Evolutionary conservation across 306 rosid genomes (phyloP), one percentile per base, ranked within the genome.

Genomic region (Arachis hypogaea): DNA sequence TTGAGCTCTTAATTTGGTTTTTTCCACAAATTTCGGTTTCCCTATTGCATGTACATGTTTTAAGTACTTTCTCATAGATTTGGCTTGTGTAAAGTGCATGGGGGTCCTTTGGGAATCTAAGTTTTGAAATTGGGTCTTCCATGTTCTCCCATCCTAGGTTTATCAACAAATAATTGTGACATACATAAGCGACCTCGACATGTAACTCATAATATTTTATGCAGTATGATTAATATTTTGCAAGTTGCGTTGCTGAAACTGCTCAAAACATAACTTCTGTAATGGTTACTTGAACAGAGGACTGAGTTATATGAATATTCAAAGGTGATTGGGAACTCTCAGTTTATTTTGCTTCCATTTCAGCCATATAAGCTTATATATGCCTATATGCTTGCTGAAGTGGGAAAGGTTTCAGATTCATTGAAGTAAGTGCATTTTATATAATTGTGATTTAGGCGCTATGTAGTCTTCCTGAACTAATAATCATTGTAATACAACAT

Each of bases 221-320:
- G 61, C 47, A 59, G 43, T 62, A 30, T 68, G 41, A 58, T 60
- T 64, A 57, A 57, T 46, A 12, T 59, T 66, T 55, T 51, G 28
- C 59, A 42, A 49, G 66, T 41, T 52, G 38, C 64, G 59, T 69
- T 69, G n/a, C 51, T 7, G 55, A 40, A 44, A 11, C 7, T 70
- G 40, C 47, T 58, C 72, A 16, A 16, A 74, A 71, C 82, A 65
- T 63, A 77, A 54, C 70, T 69, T 56, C 49, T 52, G 49, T 62
- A 18, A 74, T 78, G 75, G 57, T 58, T 74, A 73, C 47, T 60
- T 85, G 81, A 82, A 64, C 96, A 93, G 98, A 93, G 92, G 88
- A 93, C 98, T 1, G 98, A 93, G 82, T 76, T 93, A 69, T 93
- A 93, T 12, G 98, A 93, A 82, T 90, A 93, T 77, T 87, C 98